Evolutionary conservation across 495 filamentous ascomycete genomes (phyloP).

Genomic region (Podospora australis): DNA sequence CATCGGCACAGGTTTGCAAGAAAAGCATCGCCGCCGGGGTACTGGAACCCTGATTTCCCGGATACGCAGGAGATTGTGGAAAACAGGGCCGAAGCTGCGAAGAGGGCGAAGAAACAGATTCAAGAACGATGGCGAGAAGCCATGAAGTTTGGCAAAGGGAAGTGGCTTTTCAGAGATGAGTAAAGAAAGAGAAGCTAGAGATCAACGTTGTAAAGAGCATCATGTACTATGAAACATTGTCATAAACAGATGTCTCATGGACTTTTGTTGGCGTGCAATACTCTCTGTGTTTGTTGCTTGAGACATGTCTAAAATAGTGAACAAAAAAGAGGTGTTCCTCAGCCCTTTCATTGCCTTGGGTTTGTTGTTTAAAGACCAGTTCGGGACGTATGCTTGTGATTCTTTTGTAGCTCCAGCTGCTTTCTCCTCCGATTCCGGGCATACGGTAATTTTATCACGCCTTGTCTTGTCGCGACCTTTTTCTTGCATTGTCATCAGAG

Average conservation of each 20-base stretch:
- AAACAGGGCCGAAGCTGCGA: slow-evolving; percentile 55
- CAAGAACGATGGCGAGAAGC: slow-evolving; percentile 75
- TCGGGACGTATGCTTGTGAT: background rate
- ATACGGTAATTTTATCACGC: too few species aligned
- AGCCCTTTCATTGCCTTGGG: background rate
- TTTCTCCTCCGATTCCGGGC: too few species aligned
- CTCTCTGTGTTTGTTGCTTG: too few species aligned
- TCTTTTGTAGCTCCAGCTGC: too few species aligned
- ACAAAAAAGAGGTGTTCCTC: too few species aligned
- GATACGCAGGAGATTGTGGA: slow-evolving; percentile 66
- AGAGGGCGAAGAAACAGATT: slow-evolving; percentile 54
- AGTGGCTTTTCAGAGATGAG: slow-evolving; percentile 79
- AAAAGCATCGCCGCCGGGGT: slow-evolving; percentile 68
- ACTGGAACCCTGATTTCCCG: slow-evolving; percentile 86
- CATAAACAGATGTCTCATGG: too few species aligned
- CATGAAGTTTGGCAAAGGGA: slow-evolving; percentile 55
- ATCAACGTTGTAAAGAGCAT: too few species aligned
- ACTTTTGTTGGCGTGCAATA: too few species aligned
- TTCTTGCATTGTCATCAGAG: too few species aligned
- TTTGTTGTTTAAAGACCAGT: background rate
- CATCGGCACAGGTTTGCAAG: slow-evolving; percentile 72
- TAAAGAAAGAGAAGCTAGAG: slow-evolving; percentile 39
- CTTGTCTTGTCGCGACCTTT: too few species aligned
- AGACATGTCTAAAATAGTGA: too few species aligned
- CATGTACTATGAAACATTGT: too few species aligned